phyloP scores from a whole-genome alignment of 2,329 filamentous ascomycete genomes.

The Phialophora expanda region DNA sequence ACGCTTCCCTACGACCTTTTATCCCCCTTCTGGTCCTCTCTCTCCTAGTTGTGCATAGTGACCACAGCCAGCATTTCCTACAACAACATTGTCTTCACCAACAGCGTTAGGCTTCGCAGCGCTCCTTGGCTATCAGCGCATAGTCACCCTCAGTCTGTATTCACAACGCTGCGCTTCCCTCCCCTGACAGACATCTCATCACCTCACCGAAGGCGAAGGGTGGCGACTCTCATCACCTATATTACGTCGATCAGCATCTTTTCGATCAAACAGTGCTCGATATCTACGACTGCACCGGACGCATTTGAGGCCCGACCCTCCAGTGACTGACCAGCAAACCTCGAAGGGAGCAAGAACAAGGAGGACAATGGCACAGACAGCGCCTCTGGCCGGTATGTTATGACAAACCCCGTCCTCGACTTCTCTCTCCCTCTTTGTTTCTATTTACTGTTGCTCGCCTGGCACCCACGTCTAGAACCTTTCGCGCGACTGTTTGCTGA shows the following conservation, averaged over 20 bases:
- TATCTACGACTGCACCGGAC: not conserved
- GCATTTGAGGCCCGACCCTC: not conserved
- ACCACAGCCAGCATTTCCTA: conserved; percentile 23
- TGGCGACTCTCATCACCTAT: not conserved
- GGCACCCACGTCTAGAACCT: not conserved
- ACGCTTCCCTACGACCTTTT: conserved; percentile 9
- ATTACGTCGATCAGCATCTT: conserved; percentile 3
- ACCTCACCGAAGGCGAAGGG: not conserved
- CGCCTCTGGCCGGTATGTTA: conserved; percentile 28
- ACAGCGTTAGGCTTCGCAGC: conserved; percentile 16
- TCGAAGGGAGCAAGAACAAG: not conserved
- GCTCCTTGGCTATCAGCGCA: conserved; percentile 23
- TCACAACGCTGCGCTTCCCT: conserved; percentile 16
- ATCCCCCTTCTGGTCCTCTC: conserved; percentile 4
- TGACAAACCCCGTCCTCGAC: not conserved
- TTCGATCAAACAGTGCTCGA: not conserved
- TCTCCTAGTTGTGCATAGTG: not conserved
- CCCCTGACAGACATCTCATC: conserved; percentile 10
- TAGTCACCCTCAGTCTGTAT: conserved; percentile 2
- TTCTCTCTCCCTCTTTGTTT: conserved; percentile 1
- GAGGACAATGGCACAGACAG: conserved; percentile 32
- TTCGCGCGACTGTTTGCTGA: conserved; percentile 13
- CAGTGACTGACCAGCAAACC: not conserved
- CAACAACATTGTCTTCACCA: conserved; percentile 18
- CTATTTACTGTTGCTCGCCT: conserved; percentile 2